Percentiles rank a stretch among this genome's conserved stretches.
These are phyloP conservation scores for Xylariaceae sp. DNA, from an alignment of 2,329 filamentous ascomycete genomes.

Conservation along the genomic window DNA sequence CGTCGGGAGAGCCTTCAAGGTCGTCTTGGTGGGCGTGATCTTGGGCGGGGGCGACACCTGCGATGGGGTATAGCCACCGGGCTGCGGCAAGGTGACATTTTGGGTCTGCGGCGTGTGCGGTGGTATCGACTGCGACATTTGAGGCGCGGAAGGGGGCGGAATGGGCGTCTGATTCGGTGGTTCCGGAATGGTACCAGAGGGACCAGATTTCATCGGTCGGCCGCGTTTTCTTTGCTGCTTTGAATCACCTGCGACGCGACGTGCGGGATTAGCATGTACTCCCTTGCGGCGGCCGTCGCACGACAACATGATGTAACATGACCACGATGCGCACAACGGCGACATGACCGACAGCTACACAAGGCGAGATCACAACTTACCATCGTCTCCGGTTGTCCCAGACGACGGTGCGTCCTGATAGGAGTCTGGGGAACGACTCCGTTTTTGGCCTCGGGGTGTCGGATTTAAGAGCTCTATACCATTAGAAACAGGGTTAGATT, in stretches of 20 bases:
- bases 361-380: slow-evolving; percentile 60
- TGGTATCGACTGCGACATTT: slow-evolving; percentile 43
- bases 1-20: slow-evolving; percentile 91
- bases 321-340: slow-evolving; percentile 26
- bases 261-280: slow-evolving; percentile 28
- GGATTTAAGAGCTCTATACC: slow-evolving; percentile 53
- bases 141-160: slow-evolving; percentile 44
- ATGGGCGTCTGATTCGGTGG: slow-evolving; percentile 59
- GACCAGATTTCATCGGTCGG: slow-evolving; percentile 64
- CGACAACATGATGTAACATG: slow-evolving; percentile 29
- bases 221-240: slow-evolving; percentile 60
- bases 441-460: slow-evolving; percentile 72
- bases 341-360: slow-evolving; percentile 33
- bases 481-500: slow-evolving; percentile 26
- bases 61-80: slow-evolving; percentile 44
- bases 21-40: slow-evolving; percentile 77
- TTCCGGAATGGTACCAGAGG: slow-evolving; percentile 56
- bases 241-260: slow-evolving; percentile 46
- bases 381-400: slow-evolving; percentile 69
- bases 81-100: slow-evolving; percentile 49
- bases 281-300: slow-evolving; percentile 36
- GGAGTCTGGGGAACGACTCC: slow-evolving; percentile 74
- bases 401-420: slow-evolving; percentile 58
- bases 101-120: slow-evolving; percentile 60
- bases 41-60: slow-evolving; percentile 70